Evolutionary conservation across 2,329 filamentous ascomycete species (phyloP).

Genomic region (Elsinoe ampelina): DNA sequence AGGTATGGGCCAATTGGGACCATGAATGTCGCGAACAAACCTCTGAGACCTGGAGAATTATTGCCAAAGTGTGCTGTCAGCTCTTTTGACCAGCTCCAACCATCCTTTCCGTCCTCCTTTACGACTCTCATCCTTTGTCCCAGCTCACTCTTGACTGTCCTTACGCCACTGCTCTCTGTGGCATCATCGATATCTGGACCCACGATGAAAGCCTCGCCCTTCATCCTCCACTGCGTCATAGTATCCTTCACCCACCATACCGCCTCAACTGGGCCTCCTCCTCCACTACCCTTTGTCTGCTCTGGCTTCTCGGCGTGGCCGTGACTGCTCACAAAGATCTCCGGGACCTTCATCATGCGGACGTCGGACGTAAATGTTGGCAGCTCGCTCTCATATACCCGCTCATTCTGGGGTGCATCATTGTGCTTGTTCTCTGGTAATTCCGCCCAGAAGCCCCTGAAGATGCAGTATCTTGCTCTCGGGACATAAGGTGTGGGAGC

Average conservation of each 20-base stretch:
- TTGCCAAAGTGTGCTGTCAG: conserved; percentile 87
- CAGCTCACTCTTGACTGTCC: conserved; percentile 52
- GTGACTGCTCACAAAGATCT: conserved; percentile 51
- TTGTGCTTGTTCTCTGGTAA: conserved; percentile 66
- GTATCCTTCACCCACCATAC: conserved; percentile 68
- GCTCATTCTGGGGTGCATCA: conserved; percentile 60
- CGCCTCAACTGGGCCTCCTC: conserved; percentile 67
- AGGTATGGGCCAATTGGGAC: conserved; percentile 8
- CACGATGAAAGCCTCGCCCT: conserved; percentile 66
- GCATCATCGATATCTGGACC: conserved; percentile 55
- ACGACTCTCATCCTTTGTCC: conserved; percentile 53
- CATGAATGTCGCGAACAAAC: conserved; percentile 30
- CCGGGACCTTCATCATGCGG: conserved; percentile 72
- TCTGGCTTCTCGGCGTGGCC: conserved; percentile 37
- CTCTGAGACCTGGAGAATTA: conserved; percentile 68
- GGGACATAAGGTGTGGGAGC: conserved; percentile 36
- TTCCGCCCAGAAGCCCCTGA: conserved; percentile 71
- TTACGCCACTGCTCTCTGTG: conserved; percentile 43
- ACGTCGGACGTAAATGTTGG: conserved; percentile 79
- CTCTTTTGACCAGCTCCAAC: conserved; percentile 73
- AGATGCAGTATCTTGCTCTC: conserved; percentile 70
- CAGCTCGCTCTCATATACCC: conserved; percentile 64
- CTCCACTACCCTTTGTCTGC: conserved; percentile 44
- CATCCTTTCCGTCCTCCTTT: conserved; percentile 33
- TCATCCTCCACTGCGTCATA: conserved; percentile 75